These are phyloP conservation scores for Boletus insuetus DNA, from an alignment of 768 basidiomycete species.

Conservation along the genomic window DNA sequence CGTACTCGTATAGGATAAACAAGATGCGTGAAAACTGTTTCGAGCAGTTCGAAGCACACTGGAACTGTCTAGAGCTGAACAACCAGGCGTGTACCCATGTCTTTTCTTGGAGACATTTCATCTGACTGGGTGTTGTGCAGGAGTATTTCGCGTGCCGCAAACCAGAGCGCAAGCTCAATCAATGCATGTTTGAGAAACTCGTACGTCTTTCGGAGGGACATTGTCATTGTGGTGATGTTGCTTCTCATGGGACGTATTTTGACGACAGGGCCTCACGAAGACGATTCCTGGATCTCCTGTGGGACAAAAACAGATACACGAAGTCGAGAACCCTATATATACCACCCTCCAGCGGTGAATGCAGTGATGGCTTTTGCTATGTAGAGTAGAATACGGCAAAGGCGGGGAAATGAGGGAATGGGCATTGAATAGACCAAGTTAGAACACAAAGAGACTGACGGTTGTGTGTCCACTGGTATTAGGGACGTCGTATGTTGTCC, in stretches of 20 bases:
- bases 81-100: conserved; percentile 78
- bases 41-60: conserved; percentile 85
- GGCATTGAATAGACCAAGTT: too few relatives aligned
- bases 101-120: neutral
- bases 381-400: conserved; percentile 22
- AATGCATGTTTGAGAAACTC: conserved; percentile 95
- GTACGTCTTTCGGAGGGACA: conserved; percentile 45
- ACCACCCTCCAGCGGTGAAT: conserved; percentile 78
- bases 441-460: too few relatives aligned
- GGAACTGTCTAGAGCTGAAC: conserved; percentile 90
- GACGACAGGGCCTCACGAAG: conserved; percentile 80
- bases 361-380: neutral
- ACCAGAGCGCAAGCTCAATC: conserved; percentile 83
- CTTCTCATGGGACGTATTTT: neutral
- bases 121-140: conserved; percentile 37
- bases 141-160: conserved; percentile 88
- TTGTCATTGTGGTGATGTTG: neutral
- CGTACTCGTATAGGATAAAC: conserved; percentile 55
- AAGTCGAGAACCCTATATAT: conserved; percentile 82
- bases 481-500: conserved; percentile 25
- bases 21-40: conserved; percentile 94
- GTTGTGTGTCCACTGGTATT: too few relatives aligned
- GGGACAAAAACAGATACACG: conserved; percentile 83
- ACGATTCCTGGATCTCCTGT: conserved; percentile 86
- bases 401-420: neutral